phyloP scores from a whole-genome alignment of 2,329 filamentous ascomycete species.

The Penicillium frequentans region DNA sequence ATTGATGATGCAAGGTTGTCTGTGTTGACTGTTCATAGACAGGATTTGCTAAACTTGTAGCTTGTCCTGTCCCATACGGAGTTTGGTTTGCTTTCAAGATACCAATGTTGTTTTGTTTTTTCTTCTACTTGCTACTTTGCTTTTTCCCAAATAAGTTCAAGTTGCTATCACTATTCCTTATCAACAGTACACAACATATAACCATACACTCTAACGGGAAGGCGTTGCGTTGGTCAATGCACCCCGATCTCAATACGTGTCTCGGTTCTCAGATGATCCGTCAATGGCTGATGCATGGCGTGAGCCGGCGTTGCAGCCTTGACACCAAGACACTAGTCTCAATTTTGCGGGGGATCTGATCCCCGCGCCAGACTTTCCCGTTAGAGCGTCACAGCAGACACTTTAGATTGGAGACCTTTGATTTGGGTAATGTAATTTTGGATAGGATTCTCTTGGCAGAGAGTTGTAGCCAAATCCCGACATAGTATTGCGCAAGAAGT shows the following conservation, averaged over 20 bases:
- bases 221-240: neutral
- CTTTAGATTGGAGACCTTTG: neutral
- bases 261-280: neutral
- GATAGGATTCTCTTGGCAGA: neutral
- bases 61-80: neutral
- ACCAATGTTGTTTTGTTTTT: neutral
- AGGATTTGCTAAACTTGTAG: neutral
- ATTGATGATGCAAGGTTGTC: slow-evolving; percentile 14
- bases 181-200: neutral
- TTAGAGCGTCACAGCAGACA: neutral
- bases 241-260: neutral
- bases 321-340: neutral
- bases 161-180: neutral
- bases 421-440: neutral
- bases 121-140: neutral
- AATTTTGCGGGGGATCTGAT: neutral
- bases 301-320: neutral
- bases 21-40: neutral
- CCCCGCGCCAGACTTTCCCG: neutral
- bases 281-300: neutral
- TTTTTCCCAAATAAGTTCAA: too few relatives aligned
- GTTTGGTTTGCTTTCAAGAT: neutral
- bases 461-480: neutral
- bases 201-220: neutral
- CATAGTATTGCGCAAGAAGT: neutral